Evolutionary conservation across 1,139 yeast species (phyloP).

Genomic region (Meyerozyma carpophila): DNA sequence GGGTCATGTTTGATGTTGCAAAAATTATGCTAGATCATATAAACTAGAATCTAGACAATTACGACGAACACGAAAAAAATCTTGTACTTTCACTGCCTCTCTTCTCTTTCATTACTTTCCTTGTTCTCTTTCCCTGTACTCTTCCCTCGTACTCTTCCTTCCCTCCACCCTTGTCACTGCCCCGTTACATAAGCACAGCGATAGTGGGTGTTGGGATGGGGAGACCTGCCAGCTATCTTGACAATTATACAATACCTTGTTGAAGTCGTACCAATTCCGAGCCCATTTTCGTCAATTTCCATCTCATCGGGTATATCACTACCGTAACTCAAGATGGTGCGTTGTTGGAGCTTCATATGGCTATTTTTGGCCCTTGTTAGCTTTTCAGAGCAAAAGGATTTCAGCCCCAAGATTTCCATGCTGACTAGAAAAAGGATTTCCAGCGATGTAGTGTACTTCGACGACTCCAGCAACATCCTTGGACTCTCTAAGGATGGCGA

Average conservation of each 20-base stretch:
- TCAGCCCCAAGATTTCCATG: constrained; percentile 10
- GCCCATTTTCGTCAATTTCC: background rate
- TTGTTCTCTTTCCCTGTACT: background rate
- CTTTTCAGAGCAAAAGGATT: constrained; percentile 3
- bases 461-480: constrained; percentile 49
- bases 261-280: background rate
- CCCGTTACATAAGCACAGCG: background rate
- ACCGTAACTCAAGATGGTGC: background rate
- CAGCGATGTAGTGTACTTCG: constrained; percentile 38
- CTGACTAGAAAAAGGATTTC: constrained; percentile 6
- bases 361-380: background rate
- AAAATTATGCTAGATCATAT: too few relatives aligned
- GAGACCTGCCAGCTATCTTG: background rate
- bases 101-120: background rate
- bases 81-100: background rate
- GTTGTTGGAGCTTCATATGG: background rate
- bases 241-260: background rate
- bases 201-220: background rate
- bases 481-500: constrained; percentile 22
- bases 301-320: background rate
- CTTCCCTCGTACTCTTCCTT: background rate
- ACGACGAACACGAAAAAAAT: too few relatives aligned
- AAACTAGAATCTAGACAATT: too few relatives aligned
- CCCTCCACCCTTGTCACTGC: background rate
- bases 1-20: too few relatives aligned